phyloP scores from a whole-genome alignment of 371 early-diverging fungal genomes.

The Mortierella sp. region DNA sequence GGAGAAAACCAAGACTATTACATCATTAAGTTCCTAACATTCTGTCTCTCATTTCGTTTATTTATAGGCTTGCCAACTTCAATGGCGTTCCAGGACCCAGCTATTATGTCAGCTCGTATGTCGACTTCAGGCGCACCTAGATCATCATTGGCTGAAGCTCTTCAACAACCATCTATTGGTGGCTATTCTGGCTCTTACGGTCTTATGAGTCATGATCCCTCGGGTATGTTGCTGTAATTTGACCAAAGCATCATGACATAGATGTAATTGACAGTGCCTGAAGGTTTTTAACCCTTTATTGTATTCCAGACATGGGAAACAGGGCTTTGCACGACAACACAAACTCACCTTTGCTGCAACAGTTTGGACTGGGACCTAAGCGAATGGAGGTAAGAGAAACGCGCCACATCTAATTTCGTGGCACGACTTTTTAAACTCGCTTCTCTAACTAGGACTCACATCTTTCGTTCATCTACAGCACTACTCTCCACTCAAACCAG shows the following conservation, averaged over 20 bases:
- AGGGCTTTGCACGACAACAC: background rate
- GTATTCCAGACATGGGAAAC: background rate
- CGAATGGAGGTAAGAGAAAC: conserved; percentile 33
- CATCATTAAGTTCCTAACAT: background rate
- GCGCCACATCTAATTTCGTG: background rate
- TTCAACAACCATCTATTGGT: conserved; percentile 27
- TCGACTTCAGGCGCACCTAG: conserved; percentile 40
- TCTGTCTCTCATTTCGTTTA: background rate
- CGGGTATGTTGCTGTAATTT: conserved; percentile 14
- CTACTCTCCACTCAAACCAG: conserved; percentile 29
- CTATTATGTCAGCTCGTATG: conserved; percentile 74
- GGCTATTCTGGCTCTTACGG: conserved; percentile 15
- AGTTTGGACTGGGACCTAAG: conserved; percentile 35
- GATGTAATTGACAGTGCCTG: no score
- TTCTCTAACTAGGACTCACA: background rate
- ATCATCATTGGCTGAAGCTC: conserved; percentile 32
- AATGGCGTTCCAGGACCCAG: conserved; percentile 75
- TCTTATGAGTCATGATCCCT: conserved; percentile 16
- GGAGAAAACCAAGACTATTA: background rate
- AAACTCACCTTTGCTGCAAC: conserved; percentile 32
- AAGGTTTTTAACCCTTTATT: no score
- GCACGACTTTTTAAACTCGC: background rate
- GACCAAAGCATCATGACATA: no score
- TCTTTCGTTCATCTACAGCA: background rate
- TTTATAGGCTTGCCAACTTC: conserved; percentile 16